Percentiles rank a stretch among this genome's conserved stretches.
These are phyloP conservation scores for Hyphochytrium catenoides DNA, from an alignment of 352 stramenopile genomes.

Conservation along the genomic window DNA sequence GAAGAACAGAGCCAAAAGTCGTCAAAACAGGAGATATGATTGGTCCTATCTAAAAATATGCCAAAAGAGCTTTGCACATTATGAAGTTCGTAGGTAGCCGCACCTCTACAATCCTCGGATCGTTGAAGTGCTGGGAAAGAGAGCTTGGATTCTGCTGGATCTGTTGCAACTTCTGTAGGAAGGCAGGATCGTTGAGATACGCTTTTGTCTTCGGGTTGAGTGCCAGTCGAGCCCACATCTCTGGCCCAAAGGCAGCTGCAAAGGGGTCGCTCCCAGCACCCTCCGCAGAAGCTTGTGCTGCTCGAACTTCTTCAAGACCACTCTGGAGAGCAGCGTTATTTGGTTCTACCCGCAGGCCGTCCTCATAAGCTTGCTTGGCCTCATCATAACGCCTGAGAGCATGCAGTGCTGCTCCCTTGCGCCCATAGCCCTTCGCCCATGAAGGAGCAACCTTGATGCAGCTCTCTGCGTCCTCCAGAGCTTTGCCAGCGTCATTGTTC, in stretches of 20 bases:
- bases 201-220: conserved; percentile 56
- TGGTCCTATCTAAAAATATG: too few relatives aligned
- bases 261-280: conserved; percentile 55
- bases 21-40: too few relatives aligned
- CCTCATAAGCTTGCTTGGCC: conserved; percentile 46
- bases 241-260: conserved; percentile 71
- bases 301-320: conserved; percentile 78
- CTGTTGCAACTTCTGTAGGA: conserved; percentile 45
- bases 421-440: conserved; percentile 92
- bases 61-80: not conserved
- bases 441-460: conserved; percentile 81
- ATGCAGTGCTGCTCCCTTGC: conserved; percentile 92
- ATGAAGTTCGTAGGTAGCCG: not conserved
- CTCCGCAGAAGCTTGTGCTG: conserved; percentile 41
- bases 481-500: conserved; percentile 65
- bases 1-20: too few relatives aligned
- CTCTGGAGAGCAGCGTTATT: conserved; percentile 69
- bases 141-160: conserved; percentile 45
- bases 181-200: conserved; percentile 73
- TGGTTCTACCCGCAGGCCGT: conserved; percentile 69
- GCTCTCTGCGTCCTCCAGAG: conserved; percentile 83
- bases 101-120: conserved; percentile 59
- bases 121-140: conserved; percentile 43
- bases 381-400: conserved; percentile 62
- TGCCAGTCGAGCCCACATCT: conserved; percentile 81